Conservation (phyloP, 768 basidiomycete species). For the Podaxis sp. region DNA sequence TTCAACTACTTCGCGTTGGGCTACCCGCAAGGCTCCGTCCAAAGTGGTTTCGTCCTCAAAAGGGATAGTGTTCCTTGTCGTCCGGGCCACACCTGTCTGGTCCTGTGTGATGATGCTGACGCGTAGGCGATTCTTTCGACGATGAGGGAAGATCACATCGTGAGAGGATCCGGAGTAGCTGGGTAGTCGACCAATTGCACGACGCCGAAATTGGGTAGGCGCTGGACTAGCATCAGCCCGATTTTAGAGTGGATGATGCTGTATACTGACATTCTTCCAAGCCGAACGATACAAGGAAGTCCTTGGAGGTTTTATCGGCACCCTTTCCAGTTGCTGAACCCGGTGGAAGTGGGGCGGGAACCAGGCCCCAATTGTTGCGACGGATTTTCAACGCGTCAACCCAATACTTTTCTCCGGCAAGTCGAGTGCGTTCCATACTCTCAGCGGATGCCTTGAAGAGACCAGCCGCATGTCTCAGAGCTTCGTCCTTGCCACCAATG, state of each 20-base stretch:
- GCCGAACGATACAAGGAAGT: conserved; percentile 77
- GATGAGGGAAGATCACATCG: conserved; percentile 56
- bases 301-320: conserved; percentile 74
- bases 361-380: conserved; percentile 73
- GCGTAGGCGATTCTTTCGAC: conserved; percentile 58
- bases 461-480: conserved; percentile 67
- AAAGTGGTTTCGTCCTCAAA: conserved; percentile 31
- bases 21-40: conserved; percentile 47
- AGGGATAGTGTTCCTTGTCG: conserved; percentile 31
- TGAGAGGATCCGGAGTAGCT: conserved; percentile 38
- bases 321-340: conserved; percentile 72
- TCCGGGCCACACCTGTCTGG: conserved; percentile 22
- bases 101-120: conserved; percentile 34
- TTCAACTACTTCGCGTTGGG: conserved; percentile 72
- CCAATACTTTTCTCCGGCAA: conserved; percentile 74
- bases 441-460: conserved; percentile 68
- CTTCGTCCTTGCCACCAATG: conserved; percentile 78
- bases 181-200: conserved; percentile 67
- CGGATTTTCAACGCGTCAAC: conserved; percentile 74
- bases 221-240: conserved; percentile 37
- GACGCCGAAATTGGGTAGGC: conserved; percentile 54
- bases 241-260: not conserved
- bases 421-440: conserved; percentile 59
- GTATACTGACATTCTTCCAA: conserved; percentile 70
- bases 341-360: conserved; percentile 71